Evolutionary conservation across 371 early-diverging fungal species (phyloP), one percentile per base, ranked within the genome.

Genomic region (Apophysomyces elegans): DNA sequence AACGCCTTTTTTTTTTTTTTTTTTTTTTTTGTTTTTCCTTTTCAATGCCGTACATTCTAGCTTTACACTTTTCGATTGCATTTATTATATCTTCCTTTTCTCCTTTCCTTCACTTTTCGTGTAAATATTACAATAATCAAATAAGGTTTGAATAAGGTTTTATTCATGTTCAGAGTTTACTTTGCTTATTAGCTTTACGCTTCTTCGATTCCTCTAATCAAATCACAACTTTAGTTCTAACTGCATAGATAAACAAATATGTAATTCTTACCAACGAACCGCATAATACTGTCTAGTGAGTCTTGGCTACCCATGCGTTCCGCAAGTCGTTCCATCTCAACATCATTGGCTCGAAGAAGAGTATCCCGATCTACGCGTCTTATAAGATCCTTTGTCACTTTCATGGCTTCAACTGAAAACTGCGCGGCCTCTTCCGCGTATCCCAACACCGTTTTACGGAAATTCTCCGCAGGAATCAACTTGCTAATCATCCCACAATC

Each of bases 321-420:
- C 5, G 62, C 64, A 12, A 80, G 63, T 18, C 63, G 47, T 5
- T 66, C 70, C 80, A 87, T 85, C 63, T 89, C 88, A 7, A 67
- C 58, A 0, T 64, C 74, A 44, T 85, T 87, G 37, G 81, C 76
- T 18, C 74, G 47, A 14, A 83, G 72, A 54, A 89, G 50, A 21
- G 73, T 57, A 36, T 83, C 68, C 35, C 77, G 74, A 44, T 87
- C 88, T 14, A 66, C 64, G 37, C 74, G 81, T 16, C 81, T 82
- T 26, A 88, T 71, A 32, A 88, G 72, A 0, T 77, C 74, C 67
- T 89, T 89, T 37, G 90, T 84, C 7, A 77, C 76, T 62, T 76
- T 74, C 63, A 88, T 75, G 1, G 90, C 87, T 38, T 79, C 77
- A 11, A 72, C 61, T 6, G 88, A 84, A 59, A 80, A 84, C 38